Evolutionary conservation across 2,329 filamentous ascomycete species (phyloP).

Genomic region (Calonectria pseudoreteaudii): DNA sequence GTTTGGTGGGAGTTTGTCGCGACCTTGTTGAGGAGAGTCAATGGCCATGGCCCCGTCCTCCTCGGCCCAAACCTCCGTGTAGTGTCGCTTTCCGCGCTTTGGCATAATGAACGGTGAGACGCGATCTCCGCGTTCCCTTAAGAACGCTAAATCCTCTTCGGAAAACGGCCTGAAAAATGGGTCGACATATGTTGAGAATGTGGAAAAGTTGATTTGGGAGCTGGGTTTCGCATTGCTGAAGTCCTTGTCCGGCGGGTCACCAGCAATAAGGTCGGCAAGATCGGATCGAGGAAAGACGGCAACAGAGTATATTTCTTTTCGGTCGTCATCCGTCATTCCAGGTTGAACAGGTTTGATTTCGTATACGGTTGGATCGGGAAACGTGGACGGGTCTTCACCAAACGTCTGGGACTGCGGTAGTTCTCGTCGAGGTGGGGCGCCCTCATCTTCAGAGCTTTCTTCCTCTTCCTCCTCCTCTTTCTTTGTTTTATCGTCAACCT

Average conservation of each 20-base stretch:
- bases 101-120: slow-evolving; percentile 87
- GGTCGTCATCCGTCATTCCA: slow-evolving; percentile 86
- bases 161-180: slow-evolving; percentile 90
- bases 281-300: slow-evolving; percentile 84
- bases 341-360: slow-evolving; percentile 83
- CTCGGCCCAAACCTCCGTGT: slow-evolving; percentile 92
- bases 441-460: slow-evolving; percentile 69
- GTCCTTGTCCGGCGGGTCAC: slow-evolving; percentile 91
- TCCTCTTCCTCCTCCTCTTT: slow-evolving; percentile 54
- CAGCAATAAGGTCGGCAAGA: slow-evolving; percentile 86
- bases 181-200: slow-evolving; percentile 92
- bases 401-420: slow-evolving; percentile 88
- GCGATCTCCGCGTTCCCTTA: slow-evolving; percentile 90
- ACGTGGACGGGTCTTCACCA: slow-evolving; percentile 91
- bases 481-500: slow-evolving; percentile 65
- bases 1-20: slow-evolving; percentile 80
- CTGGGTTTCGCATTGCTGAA: slow-evolving; percentile 94
- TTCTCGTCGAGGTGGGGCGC: slow-evolving; percentile 71
- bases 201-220: slow-evolving; percentile 93
- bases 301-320: slow-evolving; percentile 89
- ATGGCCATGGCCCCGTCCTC: slow-evolving; percentile 87
- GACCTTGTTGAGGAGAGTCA: slow-evolving; percentile 71
- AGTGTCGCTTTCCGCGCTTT: slow-evolving; percentile 84
- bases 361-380: slow-evolving; percentile 92
- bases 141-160: slow-evolving; percentile 93